Conservation (phyloP, 2,329 filamentous ascomycete species). For the Penicillium corylophilum region DNA sequence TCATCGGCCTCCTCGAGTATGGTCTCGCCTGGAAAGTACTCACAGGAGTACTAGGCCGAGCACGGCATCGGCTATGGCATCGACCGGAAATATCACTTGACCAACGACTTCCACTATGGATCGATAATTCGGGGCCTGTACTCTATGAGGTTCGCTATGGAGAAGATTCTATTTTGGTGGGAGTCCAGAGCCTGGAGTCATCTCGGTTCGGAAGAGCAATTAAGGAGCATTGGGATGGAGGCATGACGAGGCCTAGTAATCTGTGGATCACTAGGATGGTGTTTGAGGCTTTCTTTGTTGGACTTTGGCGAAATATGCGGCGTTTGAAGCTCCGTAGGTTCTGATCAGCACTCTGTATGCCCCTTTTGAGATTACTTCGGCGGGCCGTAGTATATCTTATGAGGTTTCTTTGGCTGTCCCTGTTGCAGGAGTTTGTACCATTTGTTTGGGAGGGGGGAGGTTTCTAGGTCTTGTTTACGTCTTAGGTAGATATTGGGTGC, state of each 20-base stretch:
- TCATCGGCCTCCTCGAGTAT: conserved; percentile 21
- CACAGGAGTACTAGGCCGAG: conserved; percentile 6
- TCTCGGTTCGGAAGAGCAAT: conserved; percentile 17
- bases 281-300: conserved; percentile 15
- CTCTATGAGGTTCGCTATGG: conserved; percentile 20
- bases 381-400: background rate
- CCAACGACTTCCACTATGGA: conserved; percentile 13
- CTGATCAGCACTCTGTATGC: background rate
- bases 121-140: conserved; percentile 19
- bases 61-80: conserved; percentile 16
- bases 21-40: conserved; percentile 18
- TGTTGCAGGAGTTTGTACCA: background rate
- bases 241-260: conserved; percentile 3
- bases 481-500: background rate
- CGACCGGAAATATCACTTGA: conserved; percentile 4
- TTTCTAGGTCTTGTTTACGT: background rate
- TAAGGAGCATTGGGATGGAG: conserved; percentile 19
- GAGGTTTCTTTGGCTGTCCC: background rate
- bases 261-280: conserved; percentile 10
- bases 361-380: background rate
- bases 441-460: background rate
- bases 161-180: conserved; percentile 12
- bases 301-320: conserved; percentile 12
- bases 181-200: conserved; percentile 12
- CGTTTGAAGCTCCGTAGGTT: conserved; percentile 4